A percentile compares a stretch with the other conserved stretches of the same genome.
Conservation (phyloP, 139 green algal genomes). For the Picochlorum sp. region DNA sequence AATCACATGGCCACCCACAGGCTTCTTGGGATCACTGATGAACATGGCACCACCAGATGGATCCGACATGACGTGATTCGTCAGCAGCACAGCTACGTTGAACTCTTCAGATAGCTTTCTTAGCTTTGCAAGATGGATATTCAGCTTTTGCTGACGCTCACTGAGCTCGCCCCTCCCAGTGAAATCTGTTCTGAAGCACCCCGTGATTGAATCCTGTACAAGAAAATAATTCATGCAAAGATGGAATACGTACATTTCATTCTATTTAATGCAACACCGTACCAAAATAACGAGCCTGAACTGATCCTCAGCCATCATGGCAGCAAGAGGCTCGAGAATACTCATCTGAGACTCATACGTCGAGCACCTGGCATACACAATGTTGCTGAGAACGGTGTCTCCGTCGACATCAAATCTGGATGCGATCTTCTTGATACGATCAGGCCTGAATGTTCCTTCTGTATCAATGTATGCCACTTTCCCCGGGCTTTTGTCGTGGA, state of each 20-base stretch:
- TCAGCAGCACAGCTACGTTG: conserved; percentile 82
- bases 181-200: conserved; percentile 80
- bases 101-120: conserved; percentile 82
- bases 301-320: conserved; percentile 59
- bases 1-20: conserved; percentile 58
- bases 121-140: conserved; percentile 53
- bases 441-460: conserved; percentile 86
- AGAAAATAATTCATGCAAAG: neutral
- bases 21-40: conserved; percentile 79
- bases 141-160: conserved; percentile 86
- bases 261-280: neutral
- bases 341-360: conserved; percentile 76
- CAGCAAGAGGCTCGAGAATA: conserved; percentile 45
- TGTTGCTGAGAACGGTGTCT: conserved; percentile 71
- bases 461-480: conserved; percentile 82
- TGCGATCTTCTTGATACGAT: conserved; percentile 76
- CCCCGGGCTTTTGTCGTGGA: conserved; percentile 17
- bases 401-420: conserved; percentile 69
- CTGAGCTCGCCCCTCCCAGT: conserved; percentile 78
- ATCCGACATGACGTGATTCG: conserved; percentile 83
- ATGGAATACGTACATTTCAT: neutral
- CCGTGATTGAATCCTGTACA: conserved; percentile 79
- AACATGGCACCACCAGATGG: conserved; percentile 68
- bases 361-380: conserved; percentile 62
- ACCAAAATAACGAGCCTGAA: conserved; percentile 43